Percentiles rank a stretch among this genome's conserved stretches.
These are phyloP conservation scores for Collybiopsis luxurians DNA, from an alignment of 768 basidiomycete genomes.

Conservation along the genomic window DNA sequence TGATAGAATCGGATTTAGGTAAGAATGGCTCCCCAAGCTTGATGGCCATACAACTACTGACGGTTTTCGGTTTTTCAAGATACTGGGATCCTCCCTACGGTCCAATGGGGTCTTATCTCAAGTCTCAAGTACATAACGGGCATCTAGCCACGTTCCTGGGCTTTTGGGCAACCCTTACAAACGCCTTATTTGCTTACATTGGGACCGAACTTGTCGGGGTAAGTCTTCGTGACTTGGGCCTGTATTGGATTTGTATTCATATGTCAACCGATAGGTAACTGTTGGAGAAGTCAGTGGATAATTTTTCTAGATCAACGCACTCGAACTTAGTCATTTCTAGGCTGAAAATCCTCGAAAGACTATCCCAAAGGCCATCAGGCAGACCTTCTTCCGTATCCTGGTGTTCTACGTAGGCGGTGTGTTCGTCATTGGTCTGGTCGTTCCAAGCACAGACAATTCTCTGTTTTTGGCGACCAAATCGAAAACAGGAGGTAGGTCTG, in stretches of 20 bases:
- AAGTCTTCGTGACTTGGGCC: constrained; percentile 23
- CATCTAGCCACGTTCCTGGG: constrained; percentile 58
- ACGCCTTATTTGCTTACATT: constrained; percentile 70
- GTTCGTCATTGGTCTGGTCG: constrained; percentile 69
- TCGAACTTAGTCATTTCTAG: constrained; percentile 21
- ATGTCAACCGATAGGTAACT: constrained; percentile 28
- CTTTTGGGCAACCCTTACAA: constrained; percentile 71
- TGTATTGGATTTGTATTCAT: constrained; percentile 9
- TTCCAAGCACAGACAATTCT: constrained; percentile 56
- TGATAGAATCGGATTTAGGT: constrained; percentile 42
- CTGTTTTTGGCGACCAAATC: constrained; percentile 44
- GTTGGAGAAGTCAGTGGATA: constrained; percentile 38
- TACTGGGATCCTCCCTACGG: constrained; percentile 50
- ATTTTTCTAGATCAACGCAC: not conserved
- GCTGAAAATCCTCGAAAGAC: constrained; percentile 73
- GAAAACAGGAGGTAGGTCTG: constrained; percentile 30
- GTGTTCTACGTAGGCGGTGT: constrained; percentile 71
- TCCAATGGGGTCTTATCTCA: constrained; percentile 55
- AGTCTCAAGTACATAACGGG: constrained; percentile 44
- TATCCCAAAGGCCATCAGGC: constrained; percentile 66
- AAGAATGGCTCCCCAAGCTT: not conserved
- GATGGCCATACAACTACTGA: too few species aligned
- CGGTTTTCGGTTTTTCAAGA: constrained; percentile 17
- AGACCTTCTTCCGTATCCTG: constrained; percentile 59
- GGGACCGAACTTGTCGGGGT: constrained; percentile 80